These are phyloP conservation scores for Stygiomarasmius scandens DNA, from an alignment of 1,284 basidiomycete genomes.

Conservation along the genomic window DNA sequence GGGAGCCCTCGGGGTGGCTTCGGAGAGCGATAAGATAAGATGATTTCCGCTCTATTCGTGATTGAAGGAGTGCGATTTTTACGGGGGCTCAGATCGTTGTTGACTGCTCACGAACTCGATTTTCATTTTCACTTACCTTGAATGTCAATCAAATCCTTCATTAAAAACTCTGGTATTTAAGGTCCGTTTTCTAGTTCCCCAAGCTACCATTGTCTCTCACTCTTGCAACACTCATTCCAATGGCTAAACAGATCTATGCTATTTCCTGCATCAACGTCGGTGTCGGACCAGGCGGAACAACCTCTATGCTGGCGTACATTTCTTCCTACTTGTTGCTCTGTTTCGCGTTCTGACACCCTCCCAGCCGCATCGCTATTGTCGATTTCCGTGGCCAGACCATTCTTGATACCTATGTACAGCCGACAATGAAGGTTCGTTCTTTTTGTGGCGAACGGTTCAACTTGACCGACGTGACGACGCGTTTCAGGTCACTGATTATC, in stretches of 20 bases:
- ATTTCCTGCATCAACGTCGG: slow-evolving; percentile 68
- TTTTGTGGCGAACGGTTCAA: neutral
- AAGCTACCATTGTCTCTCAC: too few species aligned
- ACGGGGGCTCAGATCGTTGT: neutral
- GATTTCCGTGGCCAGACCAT: slow-evolving; percentile 61
- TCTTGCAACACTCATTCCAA: slow-evolving; percentile 23
- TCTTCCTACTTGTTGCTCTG: slow-evolving; percentile 1
- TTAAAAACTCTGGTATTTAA: too few species aligned
- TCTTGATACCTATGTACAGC: slow-evolving; percentile 64
- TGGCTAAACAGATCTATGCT: slow-evolving; percentile 53
- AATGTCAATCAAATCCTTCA: slow-evolving; percentile 2
- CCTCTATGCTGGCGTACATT: slow-evolving; percentile 74
- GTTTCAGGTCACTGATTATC: slow-evolving; percentile 67
- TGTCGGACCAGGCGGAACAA: slow-evolving; percentile 75
- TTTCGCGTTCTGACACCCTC: slow-evolving; percentile 15
- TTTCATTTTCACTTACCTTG: too few species aligned
- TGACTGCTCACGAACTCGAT: too few species aligned
- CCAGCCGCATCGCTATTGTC: slow-evolving; percentile 64
- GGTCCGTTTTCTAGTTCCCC: too few species aligned
- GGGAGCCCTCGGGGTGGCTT: neutral
- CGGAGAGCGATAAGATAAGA: neutral
- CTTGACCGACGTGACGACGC: neutral
- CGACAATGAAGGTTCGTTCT: slow-evolving; percentile 54
- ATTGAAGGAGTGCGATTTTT: slow-evolving; percentile 7
- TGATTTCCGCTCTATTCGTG: neutral